A percentile compares a stretch with the other conserved stretches of the same genome.
phyloP scores from a whole-genome alignment of 2,329 filamentous ascomycete genomes.

The Scytalidium lignicola region DNA sequence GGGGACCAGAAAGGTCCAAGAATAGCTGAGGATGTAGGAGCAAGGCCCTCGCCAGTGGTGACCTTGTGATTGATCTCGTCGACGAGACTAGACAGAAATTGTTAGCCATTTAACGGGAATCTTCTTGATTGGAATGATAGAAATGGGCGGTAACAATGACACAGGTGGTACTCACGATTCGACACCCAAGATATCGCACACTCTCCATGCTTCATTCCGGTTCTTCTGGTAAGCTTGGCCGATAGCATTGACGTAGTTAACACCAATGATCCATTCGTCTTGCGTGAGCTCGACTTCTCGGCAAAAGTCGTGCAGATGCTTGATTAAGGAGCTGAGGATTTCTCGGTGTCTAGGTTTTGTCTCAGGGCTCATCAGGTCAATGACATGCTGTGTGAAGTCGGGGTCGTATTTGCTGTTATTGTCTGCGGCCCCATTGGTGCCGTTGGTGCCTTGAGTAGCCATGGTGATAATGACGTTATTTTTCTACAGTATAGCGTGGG shows the following conservation, averaged over 20 bases:
- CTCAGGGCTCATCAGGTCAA: conserved; percentile 68
- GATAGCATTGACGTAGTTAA: conserved; percentile 70
- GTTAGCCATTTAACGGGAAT: conserved; percentile 2
- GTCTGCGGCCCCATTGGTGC: conserved; percentile 1
- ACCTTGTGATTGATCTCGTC: conserved; percentile 63
- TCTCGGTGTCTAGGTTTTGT: conserved; percentile 58
- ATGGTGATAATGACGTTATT: conserved; percentile 1
- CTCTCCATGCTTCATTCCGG: conserved; percentile 68
- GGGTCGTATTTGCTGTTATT: conserved; percentile 55
- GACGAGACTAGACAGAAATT: conserved; percentile 43
- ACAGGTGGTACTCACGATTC: conserved; percentile 55
- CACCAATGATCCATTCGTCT: conserved; percentile 72
- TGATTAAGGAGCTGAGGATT: conserved; percentile 59
- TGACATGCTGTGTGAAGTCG: conserved; percentile 68
- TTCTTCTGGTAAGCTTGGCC: conserved; percentile 61
- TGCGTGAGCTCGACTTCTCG: conserved; percentile 72
- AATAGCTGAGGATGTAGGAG: conserved; percentile 70
- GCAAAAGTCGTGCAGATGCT: conserved; percentile 72
- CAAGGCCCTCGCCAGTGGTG: conserved; percentile 53
- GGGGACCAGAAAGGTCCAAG: conserved; percentile 76
- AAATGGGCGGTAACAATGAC: neutral
- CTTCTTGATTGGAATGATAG: no score
- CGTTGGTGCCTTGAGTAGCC: neutral
- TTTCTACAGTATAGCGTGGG: neutral
- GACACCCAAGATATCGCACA: conserved; percentile 69